Percentiles rank a stretch among this genome's conserved stretches.
Evolutionary conservation across 1,284 basidiomycete species (phyloP).

Genomic region (Apiotrichum brassicae): DNA sequence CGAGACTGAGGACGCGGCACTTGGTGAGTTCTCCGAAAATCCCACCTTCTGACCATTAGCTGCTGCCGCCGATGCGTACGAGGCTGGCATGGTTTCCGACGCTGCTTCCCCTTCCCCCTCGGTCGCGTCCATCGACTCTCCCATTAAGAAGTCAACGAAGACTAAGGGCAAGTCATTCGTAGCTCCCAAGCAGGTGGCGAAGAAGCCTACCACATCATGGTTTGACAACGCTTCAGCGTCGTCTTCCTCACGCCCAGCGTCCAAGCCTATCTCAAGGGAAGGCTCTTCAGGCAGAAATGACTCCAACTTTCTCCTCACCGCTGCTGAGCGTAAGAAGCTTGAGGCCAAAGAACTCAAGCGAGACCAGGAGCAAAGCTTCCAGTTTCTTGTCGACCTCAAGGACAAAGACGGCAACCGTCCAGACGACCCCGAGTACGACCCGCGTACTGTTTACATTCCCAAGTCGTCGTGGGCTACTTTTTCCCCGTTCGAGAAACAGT

Average conservation of each 20-base stretch:
- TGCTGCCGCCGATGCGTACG: slow-evolving; percentile 37
- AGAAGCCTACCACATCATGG: slow-evolving; percentile 21
- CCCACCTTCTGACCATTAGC: slow-evolving; percentile 16
- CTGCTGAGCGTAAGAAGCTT: slow-evolving; percentile 71
- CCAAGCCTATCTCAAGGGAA: slow-evolving; percentile 7
- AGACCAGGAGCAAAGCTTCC: slow-evolving; percentile 69
- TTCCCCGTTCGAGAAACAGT: slow-evolving; percentile 86
- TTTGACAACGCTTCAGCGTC: background rate
- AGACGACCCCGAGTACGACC: slow-evolving; percentile 79
- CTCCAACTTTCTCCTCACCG: slow-evolving; percentile 62
- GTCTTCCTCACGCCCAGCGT: background rate
- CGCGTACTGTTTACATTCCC: slow-evolving; percentile 80
- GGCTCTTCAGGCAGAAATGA: slow-evolving; percentile 6
- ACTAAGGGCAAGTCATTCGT: slow-evolving; percentile 11
- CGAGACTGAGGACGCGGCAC: slow-evolving; percentile 36
- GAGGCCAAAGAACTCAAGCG: slow-evolving; percentile 77
- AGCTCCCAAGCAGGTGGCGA: slow-evolving; percentile 20
- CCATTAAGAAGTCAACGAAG: slow-evolving; percentile 9
- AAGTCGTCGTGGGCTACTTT: slow-evolving; percentile 72
- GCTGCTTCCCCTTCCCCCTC: slow-evolving; percentile 26
- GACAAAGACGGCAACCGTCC: slow-evolving; percentile 79
- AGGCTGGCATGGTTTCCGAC: slow-evolving; percentile 21
- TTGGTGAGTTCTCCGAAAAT: slow-evolving; percentile 33
- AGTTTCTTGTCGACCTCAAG: slow-evolving; percentile 57
- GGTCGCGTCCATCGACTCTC: slow-evolving; percentile 31